Evolutionary conservation across 164 flowering plant genomes (phyloP).

Genomic region (Magnolia changhungtana): DNA sequence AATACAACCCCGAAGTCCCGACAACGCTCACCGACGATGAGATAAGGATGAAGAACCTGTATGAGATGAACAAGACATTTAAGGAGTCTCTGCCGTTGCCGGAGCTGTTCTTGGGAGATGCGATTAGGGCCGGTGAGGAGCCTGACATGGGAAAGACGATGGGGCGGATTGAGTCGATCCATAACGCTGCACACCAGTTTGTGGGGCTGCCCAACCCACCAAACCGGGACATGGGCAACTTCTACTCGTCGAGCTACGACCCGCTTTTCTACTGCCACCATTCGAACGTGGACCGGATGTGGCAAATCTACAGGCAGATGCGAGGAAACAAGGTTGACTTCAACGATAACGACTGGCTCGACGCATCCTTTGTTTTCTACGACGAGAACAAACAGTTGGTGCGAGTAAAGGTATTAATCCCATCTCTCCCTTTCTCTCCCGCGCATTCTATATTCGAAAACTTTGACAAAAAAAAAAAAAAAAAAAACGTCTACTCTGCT

Average conservation of each 20-base stretch:
- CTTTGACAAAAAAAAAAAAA: too few relatives aligned
- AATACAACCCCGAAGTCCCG: background rate
- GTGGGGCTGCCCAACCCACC: background rate
- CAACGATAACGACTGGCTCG: slow-evolving; percentile 1
- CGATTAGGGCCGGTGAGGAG: background rate
- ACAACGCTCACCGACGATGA: background rate
- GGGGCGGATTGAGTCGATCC: background rate
- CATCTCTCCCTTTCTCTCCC: too few relatives aligned
- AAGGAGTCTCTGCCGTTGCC: background rate
- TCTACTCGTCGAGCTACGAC: background rate
- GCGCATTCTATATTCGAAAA: too few relatives aligned
- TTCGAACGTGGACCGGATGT: slow-evolving; percentile 1
- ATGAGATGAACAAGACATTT: background rate
- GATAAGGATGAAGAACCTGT: background rate
- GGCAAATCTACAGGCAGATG: background rate
- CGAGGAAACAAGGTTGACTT: background rate
- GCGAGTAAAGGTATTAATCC: background rate
- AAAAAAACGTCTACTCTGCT: too few relatives aligned
- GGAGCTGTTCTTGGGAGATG: background rate
- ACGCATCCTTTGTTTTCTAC: slow-evolving; percentile 7
- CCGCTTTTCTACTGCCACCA: slow-evolving; percentile 1
- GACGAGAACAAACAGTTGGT: slow-evolving; percentile 8
- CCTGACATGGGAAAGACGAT: background rate
- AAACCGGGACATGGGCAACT: background rate
- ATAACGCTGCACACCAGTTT: background rate